Conservation (phyloP, 176 grass and related monocot genomes). For the Cenchrus purpureus region DNA sequence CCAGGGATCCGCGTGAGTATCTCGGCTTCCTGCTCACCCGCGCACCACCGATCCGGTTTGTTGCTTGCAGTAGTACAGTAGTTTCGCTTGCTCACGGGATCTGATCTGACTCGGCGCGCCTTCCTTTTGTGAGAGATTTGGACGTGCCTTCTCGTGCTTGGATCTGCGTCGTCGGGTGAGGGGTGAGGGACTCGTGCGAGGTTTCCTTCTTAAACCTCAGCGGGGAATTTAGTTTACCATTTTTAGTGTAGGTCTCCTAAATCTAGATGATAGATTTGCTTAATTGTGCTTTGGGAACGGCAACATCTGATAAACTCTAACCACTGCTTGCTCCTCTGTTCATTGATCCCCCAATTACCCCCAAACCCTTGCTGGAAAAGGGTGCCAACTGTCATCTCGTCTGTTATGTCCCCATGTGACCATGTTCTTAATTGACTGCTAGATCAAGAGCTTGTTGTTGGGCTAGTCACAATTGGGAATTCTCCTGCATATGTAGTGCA, state of each 20-base stretch:
- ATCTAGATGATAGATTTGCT: not conserved
- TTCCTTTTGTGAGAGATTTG: not conserved
- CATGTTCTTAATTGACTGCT: not conserved
- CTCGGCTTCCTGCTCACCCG: too few species aligned
- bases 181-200: not conserved
- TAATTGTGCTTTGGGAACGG: not conserved
- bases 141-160: not conserved
- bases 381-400: not conserved
- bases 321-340: not conserved
- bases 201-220: slow-evolving; percentile 20
- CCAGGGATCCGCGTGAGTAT: slow-evolving; percentile 85
- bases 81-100: not conserved
- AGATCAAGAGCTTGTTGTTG: slow-evolving; percentile 3
- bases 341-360: not conserved
- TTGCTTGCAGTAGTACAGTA: not conserved
- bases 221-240: not conserved
- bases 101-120: slow-evolving; percentile 7
- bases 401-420: not conserved
- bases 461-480: not conserved
- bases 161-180: not conserved
- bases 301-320: not conserved
- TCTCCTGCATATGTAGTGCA: too few species aligned
- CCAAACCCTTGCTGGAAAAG: not conserved
- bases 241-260: not conserved
- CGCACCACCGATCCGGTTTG: not conserved